These are phyloP conservation scores for Zizania latifolia DNA, from an alignment of 176 grass and related monocot genomes.

Conservation along the genomic window DNA sequence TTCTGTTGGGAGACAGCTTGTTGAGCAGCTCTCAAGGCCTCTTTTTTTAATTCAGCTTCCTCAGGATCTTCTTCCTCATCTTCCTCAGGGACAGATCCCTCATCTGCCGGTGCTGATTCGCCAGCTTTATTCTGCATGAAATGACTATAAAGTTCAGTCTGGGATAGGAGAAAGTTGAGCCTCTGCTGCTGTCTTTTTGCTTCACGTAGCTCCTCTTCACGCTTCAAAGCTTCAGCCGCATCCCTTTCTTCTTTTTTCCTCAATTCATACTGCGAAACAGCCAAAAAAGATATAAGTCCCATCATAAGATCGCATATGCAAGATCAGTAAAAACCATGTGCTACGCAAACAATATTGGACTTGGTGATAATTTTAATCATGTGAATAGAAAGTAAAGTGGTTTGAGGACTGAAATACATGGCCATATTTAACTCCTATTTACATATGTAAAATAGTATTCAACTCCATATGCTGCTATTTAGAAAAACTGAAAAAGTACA, in stretches of 20 bases:
- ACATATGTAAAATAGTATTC: background rate
- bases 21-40: slow-evolving; percentile 85
- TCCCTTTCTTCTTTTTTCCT: slow-evolving; percentile 96
- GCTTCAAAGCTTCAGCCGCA: slow-evolving; percentile 95
- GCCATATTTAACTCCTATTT: slow-evolving; percentile 8
- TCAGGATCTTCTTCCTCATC: slow-evolving; percentile 91
- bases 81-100: slow-evolving; percentile 36
- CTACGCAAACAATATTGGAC: background rate
- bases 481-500: background rate
- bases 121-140: slow-evolving; percentile 97
- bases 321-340: background rate
- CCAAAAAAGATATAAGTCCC: background rate
- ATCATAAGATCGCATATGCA: slow-evolving; percentile 1
- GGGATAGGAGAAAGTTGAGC: slow-evolving; percentile 92
- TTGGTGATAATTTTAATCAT: background rate
- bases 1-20: slow-evolving; percentile 92
- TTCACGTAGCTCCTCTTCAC: slow-evolving; percentile 89
- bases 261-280: slow-evolving; percentile 66
- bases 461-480: background rate
- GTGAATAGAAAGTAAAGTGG: background rate
- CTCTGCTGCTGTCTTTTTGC: slow-evolving; percentile 98
- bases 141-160: slow-evolving; percentile 98
- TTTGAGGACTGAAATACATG: background rate
- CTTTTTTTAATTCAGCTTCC: slow-evolving; percentile 80
- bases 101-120: slow-evolving; percentile 46